Conservation (phyloP, 805 yeast species). For the Sugiyamaella mastotermitis region DNA sequence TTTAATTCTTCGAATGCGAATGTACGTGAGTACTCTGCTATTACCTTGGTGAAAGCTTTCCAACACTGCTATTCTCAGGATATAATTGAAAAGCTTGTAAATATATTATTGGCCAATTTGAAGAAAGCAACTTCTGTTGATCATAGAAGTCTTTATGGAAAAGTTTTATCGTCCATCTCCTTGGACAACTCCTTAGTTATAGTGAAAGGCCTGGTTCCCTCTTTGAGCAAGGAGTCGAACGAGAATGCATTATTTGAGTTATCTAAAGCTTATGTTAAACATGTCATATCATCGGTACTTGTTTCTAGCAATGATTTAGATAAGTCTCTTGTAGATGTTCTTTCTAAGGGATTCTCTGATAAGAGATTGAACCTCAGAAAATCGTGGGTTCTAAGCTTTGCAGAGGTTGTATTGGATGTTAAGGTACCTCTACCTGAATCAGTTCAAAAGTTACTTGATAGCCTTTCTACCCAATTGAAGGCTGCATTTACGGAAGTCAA, state of each 20-base stretch:
- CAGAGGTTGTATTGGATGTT: slow-evolving; percentile 26
- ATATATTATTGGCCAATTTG: slow-evolving; percentile 50
- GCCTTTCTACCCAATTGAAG: slow-evolving; percentile 25
- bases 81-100: slow-evolving; percentile 35
- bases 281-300: slow-evolving; percentile 32
- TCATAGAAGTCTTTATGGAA: slow-evolving; percentile 49
- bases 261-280: slow-evolving; percentile 44
- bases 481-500: slow-evolving; percentile 40
- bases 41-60: slow-evolving; percentile 31
- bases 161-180: slow-evolving; percentile 36
- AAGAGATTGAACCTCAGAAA: slow-evolving; percentile 57
- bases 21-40: slow-evolving; percentile 48
- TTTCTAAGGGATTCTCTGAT: slow-evolving; percentile 59
- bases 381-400: slow-evolving; percentile 59
- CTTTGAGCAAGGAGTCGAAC: slow-evolving; percentile 69
- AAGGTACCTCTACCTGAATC: slow-evolving; percentile 5
- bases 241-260: slow-evolving; percentile 53
- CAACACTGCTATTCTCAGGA: slow-evolving; percentile 24
- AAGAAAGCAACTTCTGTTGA: slow-evolving; percentile 62
- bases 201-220: slow-evolving; percentile 40
- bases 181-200: slow-evolving; percentile 33
- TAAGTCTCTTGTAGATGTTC: slow-evolving; percentile 24
- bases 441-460: slow-evolving; percentile 17
- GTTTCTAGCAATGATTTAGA: slow-evolving; percentile 20
- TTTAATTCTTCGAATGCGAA: slow-evolving; percentile 65